These are phyloP conservation scores for Fusarium sp. DNA, from an alignment of 2,329 filamentous ascomycete species.

Conservation along the genomic window DNA sequence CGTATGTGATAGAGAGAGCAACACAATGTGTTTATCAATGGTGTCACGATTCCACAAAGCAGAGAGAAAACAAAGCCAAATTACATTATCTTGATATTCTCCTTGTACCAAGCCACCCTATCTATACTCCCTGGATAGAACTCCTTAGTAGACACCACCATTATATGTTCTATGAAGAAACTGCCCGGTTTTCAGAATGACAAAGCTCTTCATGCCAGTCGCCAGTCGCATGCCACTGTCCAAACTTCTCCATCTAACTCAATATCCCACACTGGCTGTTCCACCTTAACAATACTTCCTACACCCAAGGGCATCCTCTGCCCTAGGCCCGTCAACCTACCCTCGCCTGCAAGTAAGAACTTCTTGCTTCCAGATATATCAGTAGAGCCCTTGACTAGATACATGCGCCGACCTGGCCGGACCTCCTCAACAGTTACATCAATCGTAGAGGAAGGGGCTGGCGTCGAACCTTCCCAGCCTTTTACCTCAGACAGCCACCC, in stretches of 20 bases:
- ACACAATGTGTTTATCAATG: not conserved
- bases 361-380: conserved; percentile 18
- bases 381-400: conserved; percentile 46
- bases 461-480: conserved; percentile 47
- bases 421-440: conserved; percentile 50
- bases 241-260: conserved; percentile 50
- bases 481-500: conserved; percentile 57
- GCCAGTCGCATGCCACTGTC: conserved; percentile 57
- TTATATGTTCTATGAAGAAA: not conserved
- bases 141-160: not conserved
- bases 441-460: conserved; percentile 28
- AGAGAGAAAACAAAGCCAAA: not conserved
- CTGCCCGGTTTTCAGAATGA: not conserved
- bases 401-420: conserved; percentile 51
- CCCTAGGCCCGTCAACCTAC: conserved; percentile 53
- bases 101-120: not conserved
- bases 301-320: conserved; percentile 44
- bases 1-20: conserved; percentile 10
- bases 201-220: conserved; percentile 26
- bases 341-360: conserved; percentile 55
- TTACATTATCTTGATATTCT: not conserved
- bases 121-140: not conserved
- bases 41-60: not conserved
- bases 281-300: conserved; percentile 51
- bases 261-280: conserved; percentile 55